Evolutionary conservation across 2,329 filamentous ascomycete genomes (phyloP).

Genomic region (Xylaria arbuscula): DNA sequence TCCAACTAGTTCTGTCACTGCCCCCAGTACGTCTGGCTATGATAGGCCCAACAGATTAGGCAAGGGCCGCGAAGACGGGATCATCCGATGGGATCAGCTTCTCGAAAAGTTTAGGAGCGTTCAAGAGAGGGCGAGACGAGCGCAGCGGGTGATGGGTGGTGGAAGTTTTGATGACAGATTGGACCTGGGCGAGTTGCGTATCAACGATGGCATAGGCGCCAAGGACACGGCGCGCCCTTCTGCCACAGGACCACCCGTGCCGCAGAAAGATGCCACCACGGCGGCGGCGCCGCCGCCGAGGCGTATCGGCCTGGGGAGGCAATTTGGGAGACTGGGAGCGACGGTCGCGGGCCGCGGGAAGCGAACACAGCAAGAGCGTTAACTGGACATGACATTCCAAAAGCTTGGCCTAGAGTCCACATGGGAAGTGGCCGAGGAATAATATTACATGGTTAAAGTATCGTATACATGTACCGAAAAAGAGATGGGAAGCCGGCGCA

Average conservation of each 20-base stretch:
- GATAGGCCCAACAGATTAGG: conserved; percentile 78
- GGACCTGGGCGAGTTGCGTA: conserved; percentile 56
- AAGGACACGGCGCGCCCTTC: conserved; percentile 53
- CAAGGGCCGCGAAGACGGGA: conserved; percentile 83
- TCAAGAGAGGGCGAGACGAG: conserved; percentile 84
- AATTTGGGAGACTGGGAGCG: conserved; percentile 77
- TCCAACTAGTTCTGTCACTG: conserved; percentile 57
- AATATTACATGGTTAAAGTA: conserved; percentile 19
- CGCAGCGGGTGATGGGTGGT: conserved; percentile 69
- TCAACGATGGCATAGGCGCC: conserved; percentile 56
- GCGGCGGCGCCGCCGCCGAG: conserved; percentile 63
- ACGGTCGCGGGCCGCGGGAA: conserved; percentile 74
- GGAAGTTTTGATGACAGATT: conserved; percentile 61
- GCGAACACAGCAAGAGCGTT: conserved; percentile 56
- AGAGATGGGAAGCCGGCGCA: neutral
- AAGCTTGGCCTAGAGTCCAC: neutral
- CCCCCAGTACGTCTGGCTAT: conserved; percentile 67
- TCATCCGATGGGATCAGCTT: conserved; percentile 90
- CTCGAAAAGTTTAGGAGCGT: conserved; percentile 94
- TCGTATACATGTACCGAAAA: conserved; percentile 13
- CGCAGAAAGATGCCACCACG: conserved; percentile 62
- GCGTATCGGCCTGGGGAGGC: conserved; percentile 71
- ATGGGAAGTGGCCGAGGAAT: conserved; percentile 8
- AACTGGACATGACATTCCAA: neutral
- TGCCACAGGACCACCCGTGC: conserved; percentile 54